Evolutionary conservation across 202 grass and related monocot genomes (phyloP), one percentile per base, ranked within the genome.

Genomic region (Elaeis oleifera): DNA sequence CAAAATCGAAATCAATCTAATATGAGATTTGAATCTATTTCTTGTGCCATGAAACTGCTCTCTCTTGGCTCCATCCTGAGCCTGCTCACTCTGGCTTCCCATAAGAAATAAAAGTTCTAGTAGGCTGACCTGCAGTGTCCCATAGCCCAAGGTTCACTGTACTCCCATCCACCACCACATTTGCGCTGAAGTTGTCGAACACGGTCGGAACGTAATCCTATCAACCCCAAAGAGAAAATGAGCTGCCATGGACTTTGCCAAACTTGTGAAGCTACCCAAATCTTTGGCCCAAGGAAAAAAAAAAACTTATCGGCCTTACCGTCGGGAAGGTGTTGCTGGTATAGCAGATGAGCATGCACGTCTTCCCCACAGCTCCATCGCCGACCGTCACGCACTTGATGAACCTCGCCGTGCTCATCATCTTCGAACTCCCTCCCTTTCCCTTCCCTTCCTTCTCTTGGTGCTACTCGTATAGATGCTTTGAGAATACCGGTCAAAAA

Each of bases 181-280:
- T 95, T 53, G 90, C 85, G 48, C 90, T 95, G 78, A 95, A 95
- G 59, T 95, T 95, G 67, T 95, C 85, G 2, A 95, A 95, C 39
- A 95, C 85, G 18, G 89, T 95, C 25, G 89, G 85, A n/a, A 95
- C 89, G 60, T 95, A 89, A 72, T 95, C 89, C 89, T 94, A 74
- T 6, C 27, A 9, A 71, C 16, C 68, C 31, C 54, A 59, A 73
- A n/a, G 64, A 67, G n/a, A 51, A 50, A 16, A 5, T 55, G 16
- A 32, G 24, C 3, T 16, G 14, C 6, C 16, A n/a, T 36, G 6
- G 14, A 16, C 24, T 18, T 4, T 55, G 15, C 11, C 18, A 78
- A 31, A 59, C 64, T 29, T 6, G 16, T 3, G 23, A 49, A 22
- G 1, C 22, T 50, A 66, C 26, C 19, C 8, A 39, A 39, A 39